These are phyloP conservation scores for Geum urbanum DNA, from an alignment of 306 rosid species.

Conservation along the genomic window DNA sequence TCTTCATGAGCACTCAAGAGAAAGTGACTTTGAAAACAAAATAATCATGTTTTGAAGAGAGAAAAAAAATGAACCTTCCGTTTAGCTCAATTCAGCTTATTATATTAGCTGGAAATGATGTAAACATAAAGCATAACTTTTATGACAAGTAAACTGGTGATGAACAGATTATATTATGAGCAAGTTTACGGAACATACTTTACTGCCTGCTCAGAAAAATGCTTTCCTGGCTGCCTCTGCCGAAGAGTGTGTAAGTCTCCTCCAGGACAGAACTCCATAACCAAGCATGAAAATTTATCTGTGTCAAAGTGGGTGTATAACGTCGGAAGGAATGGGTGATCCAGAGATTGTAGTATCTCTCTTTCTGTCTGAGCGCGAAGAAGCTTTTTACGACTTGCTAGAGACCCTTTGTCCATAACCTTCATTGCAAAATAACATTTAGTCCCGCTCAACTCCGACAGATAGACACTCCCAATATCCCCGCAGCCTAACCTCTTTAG, in stretches of 20 bases:
- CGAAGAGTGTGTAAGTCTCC: conserved; percentile 95
- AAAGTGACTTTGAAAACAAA: neutral
- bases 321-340: conserved; percentile 96
- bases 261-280: conserved; percentile 98
- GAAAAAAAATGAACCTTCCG: neutral
- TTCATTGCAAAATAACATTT: conserved; percentile 96
- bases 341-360: conserved; percentile 89
- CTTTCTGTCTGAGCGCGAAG: conserved; percentile 99
- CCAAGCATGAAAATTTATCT: conserved; percentile 95
- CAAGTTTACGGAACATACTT: conserved; percentile 63
- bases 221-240: conserved; percentile 98
- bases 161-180: conserved; percentile 13
- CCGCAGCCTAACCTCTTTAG: conserved; percentile 96
- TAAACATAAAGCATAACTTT: conserved; percentile 9
- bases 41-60: neutral
- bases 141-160: conserved; percentile 9
- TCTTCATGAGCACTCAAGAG: neutral
- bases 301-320: conserved; percentile 95
- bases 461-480: conserved; percentile 96
- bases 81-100: neutral
- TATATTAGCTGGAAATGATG: neutral
- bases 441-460: conserved; percentile 93
- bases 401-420: conserved; percentile 98
- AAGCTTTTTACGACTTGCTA: conserved; percentile 87
- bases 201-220: conserved; percentile 98